Conservation (phyloP, 345 rosid genomes). For the Erodium maritimum region DNA sequence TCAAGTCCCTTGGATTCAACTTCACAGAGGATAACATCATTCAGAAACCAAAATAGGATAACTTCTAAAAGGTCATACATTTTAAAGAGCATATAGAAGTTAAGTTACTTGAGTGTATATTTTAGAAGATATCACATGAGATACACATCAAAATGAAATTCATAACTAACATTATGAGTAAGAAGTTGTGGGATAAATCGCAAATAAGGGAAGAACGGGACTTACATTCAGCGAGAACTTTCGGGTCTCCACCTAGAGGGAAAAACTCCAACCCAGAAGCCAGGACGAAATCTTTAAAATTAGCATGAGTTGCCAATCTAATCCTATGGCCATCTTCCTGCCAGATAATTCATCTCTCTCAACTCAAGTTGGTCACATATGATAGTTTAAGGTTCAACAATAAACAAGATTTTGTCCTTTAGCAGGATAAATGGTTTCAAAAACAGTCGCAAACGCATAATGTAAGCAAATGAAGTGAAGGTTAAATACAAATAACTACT, state of each 20-base stretch:
- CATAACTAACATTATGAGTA: no score
- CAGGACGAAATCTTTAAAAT: constrained; percentile 20
- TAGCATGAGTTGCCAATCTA: constrained; percentile 22
- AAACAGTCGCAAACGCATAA: background rate
- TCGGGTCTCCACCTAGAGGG: constrained; percentile 27
- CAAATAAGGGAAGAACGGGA: background rate
- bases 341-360: constrained; percentile 2
- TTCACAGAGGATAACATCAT: background rate
- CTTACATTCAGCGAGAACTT: constrained; percentile 22
- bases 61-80: background rate
- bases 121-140: background rate
- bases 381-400: background rate
- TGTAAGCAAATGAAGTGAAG: background rate
- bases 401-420: background rate
- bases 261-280: constrained; percentile 22
- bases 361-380: background rate
- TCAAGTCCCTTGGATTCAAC: background rate
- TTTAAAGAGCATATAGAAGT: background rate
- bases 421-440: background rate
- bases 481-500: no score
- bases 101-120: background rate
- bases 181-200: no score
- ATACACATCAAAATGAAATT: background rate
- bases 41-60: background rate
- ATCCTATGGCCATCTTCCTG: constrained; percentile 26